Evolutionary conservation across 2,329 filamentous ascomycete genomes (phyloP), one percentile per base, ranked within the genome.

Genomic region (Ophiocordyceps camponoti-floridani): DNA sequence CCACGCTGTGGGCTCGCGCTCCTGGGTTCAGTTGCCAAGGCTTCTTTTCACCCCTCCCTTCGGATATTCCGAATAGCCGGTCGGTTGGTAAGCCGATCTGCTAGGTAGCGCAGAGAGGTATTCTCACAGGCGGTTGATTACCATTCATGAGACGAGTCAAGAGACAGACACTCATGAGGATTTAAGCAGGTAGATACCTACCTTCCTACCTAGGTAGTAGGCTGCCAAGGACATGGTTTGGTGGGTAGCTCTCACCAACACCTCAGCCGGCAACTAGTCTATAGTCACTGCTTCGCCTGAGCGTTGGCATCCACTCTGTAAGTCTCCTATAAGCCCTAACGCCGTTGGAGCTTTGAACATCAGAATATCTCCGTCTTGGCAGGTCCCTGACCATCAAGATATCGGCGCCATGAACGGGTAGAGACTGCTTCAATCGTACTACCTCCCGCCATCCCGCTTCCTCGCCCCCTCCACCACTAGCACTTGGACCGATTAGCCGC

Each of bases 401-500:
- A 23, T 23, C 23, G 23, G 23, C 23, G 23, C 23, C 23, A 23
- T 23, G 23, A 23, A 23, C 23, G 23, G 23, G 23, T 5, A 23
- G 23, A 23, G 23, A 23, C 23, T 23, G 23, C 31, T 6, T 2
- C 14, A 37, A n/a, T 12, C 33, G 14, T n/a, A n/a, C 33, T 12
- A 12, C 8, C 31, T 33, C 3, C 30, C 13, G 30, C 33, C 33
- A 37, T 16, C 33, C 23, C 23, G 23, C 13, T 16, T 7, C 33
- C 33, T n/a, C 13, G 13, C 33, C 16, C 33, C 33, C 33, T 37
- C 16, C 33, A 7, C 31, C 12, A 37, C 33, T 13, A n/a, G 8
- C 14, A n/a, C 5, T 37, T 6, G 14, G 14, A 10, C 16, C 19
- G 27, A 40, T 59, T 77, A 93, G 58, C 86, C 72, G 60, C 87